These are phyloP conservation scores for Cenchrus americanus DNA, from an alignment of 176 grass and related monocot species.

Conservation along the genomic window DNA sequence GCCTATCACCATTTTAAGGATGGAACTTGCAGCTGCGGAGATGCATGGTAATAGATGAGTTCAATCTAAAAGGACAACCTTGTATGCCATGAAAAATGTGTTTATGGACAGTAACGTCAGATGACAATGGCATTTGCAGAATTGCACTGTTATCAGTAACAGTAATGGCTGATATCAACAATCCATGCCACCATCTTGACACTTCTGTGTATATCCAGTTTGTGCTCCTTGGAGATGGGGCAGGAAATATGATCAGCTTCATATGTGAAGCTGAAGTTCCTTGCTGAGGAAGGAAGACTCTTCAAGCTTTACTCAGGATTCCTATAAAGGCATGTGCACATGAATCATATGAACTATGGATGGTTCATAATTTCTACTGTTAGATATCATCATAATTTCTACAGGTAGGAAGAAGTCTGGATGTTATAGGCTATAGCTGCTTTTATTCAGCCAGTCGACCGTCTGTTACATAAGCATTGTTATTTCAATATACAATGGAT, in stretches of 20 bases:
- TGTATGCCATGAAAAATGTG: constrained; percentile 33
- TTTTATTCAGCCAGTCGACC: neutral
- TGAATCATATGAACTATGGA: constrained; percentile 17
- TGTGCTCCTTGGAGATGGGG: neutral
- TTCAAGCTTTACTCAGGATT: neutral
- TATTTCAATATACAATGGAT: neutral
- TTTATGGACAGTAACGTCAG: neutral
- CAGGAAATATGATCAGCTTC: constrained; percentile 35
- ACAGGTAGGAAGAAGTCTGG: neutral
- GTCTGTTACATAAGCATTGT: neutral
- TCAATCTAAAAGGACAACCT: constrained; percentile 1
- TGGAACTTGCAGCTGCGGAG: constrained; percentile 57
- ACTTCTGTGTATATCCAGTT: neutral
- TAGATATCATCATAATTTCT: neutral
- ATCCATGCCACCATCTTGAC: constrained; percentile 14
- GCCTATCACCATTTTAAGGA: constrained; percentile 62
- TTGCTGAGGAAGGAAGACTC: constrained; percentile 7
- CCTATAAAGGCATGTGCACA: neutral
- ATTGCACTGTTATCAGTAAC: neutral
- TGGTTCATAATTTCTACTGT: neutral
- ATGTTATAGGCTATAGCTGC: constrained; percentile 1
- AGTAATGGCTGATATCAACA: neutral
- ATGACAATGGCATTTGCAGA: neutral
- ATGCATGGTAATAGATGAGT: constrained; percentile 52
- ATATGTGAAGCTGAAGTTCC: constrained; percentile 1